Base-by-base conservation (phyloP, 495 filamentous ascomycete genomes). In the Xylaria telfairii region DNA sequence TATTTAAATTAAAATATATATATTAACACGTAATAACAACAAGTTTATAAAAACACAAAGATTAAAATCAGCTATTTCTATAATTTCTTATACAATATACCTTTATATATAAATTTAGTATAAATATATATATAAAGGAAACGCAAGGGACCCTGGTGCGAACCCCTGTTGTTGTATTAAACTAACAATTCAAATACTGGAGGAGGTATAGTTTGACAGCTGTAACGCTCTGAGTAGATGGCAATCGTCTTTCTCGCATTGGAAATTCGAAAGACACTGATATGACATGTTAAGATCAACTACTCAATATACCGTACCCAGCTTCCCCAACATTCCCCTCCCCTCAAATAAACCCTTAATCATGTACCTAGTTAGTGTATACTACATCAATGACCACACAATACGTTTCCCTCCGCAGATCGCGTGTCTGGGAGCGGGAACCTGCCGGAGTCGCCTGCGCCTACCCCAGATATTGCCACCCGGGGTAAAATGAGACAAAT, bases 401-500 rank as follows among this genome's bases (percentile, higher is more conserved):
- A 32, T 32, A 13, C 12, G 21, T 51, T 57, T 34, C 61, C 32
- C 46, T 32, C 30, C 28, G 63, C 32, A 51, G 63, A 65, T 65
- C 63, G 63, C 21, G 12, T 8, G 62, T 19, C 44, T 44, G 41
- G 64, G 30, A 66, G 54, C 46, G 64, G 64, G 64, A 32, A 53
- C 28, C 28, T 32, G 10, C 62, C 32, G 26, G 24, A 37, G 5
- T 62, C 34, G 59, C 59, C 59, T 62, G 59, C 21, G 59, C n/a
- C 34, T 41, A 24, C 59, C 59, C 21, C 64, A 34, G 32, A 41
- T 53, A 26, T 66, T 54, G 64, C 64, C 64, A 66, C 64, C 28
- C 26, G 10, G 30, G 32, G n/a, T 51, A 51, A 30, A 51, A 21
- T 6, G 47, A 54, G 46, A 54, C 47, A 54, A n/a, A 42, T 41